phyloP scores from a whole-genome alignment of 2,329 filamentous ascomycete genomes.

The Nigrospora osmanthi region DNA sequence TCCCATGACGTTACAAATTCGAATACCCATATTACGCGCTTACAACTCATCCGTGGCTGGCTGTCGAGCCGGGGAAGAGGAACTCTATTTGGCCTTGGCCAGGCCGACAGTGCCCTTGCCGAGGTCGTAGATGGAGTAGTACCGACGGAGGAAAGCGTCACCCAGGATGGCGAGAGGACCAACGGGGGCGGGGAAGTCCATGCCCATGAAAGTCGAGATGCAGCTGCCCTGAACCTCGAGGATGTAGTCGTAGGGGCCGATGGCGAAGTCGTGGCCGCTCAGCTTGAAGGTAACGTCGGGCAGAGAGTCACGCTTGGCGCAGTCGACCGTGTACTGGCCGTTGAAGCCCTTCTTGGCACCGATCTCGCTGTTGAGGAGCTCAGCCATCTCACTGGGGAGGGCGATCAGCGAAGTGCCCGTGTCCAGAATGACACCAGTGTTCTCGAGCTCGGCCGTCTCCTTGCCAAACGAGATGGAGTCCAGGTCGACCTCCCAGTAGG shows the following conservation, averaged over 20 bases:
- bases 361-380: conserved; percentile 95
- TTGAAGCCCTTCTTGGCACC: conserved; percentile 97
- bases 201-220: conserved; percentile 96
- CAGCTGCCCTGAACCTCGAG: conserved; percentile 92
- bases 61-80: too few species aligned
- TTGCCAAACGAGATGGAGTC: conserved; percentile 86
- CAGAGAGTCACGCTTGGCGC: conserved; percentile 70
- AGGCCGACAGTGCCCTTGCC: conserved; percentile 84
- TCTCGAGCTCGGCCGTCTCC: conserved; percentile 78
- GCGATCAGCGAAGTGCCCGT: conserved; percentile 97
- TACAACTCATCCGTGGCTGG: too few species aligned
- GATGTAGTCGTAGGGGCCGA: conserved; percentile 85
- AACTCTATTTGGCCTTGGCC: conserved; percentile 63
- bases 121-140: conserved; percentile 95
- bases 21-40: too few species aligned
- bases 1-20: too few species aligned
- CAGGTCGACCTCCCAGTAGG: conserved; percentile 99
- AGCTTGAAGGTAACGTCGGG: conserved; percentile 91
- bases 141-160: conserved; percentile 75
- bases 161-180: conserved; percentile 93
- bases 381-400: conserved; percentile 81
- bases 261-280: conserved; percentile 86
- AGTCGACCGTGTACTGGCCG: conserved; percentile 94
- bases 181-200: conserved; percentile 82
- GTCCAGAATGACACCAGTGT: conserved; percentile 94